A percentile compares a stretch with the other conserved stretches of the same genome.
Conservation (phyloP, 2,329 filamentous ascomycete species). For the Coccinonectria pachysandricola region DNA sequence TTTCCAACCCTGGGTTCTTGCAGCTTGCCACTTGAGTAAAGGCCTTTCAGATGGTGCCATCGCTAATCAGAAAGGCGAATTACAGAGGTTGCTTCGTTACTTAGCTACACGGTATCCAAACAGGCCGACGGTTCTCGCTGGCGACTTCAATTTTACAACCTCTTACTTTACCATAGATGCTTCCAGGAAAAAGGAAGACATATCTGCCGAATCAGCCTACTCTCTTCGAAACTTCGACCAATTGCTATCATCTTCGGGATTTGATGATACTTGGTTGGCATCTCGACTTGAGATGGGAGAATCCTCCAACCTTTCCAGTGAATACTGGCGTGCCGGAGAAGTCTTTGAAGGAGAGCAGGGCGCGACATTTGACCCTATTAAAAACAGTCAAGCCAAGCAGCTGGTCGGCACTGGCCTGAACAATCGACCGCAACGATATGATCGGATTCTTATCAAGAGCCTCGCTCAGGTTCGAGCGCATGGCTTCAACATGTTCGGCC, state of each 20-base stretch:
- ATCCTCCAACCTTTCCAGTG: slow-evolving; percentile 18
- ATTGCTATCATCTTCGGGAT: slow-evolving; percentile 32
- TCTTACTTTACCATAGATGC: slow-evolving; percentile 45
- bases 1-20: slow-evolving; percentile 36
- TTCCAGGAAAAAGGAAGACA: slow-evolving; percentile 39
- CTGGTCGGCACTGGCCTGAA: slow-evolving; percentile 36
- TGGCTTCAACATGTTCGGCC: slow-evolving; percentile 49
- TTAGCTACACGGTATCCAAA: slow-evolving; percentile 30
- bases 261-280: slow-evolving; percentile 43
- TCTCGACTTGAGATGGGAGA: slow-evolving; percentile 34
- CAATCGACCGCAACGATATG: slow-evolving; percentile 53
- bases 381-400: slow-evolving; percentile 44
- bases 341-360: slow-evolving; percentile 50
- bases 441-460: slow-evolving; percentile 46
- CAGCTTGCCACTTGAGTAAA: slow-evolving; percentile 50
- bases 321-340: slow-evolving; percentile 21
- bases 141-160: slow-evolving; percentile 55
- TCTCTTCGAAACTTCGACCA: slow-evolving; percentile 36
- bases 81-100: slow-evolving; percentile 39
- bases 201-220: slow-evolving; percentile 38
- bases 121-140: slow-evolving; percentile 46
- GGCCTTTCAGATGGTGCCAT: slow-evolving; percentile 51
- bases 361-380: slow-evolving; percentile 52
- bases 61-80: slow-evolving; percentile 44
- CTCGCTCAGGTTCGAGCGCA: slow-evolving; percentile 25